Conservation (phyloP, 768 basidiomycete genomes). For the Rhizopogon roseolus region DNA sequence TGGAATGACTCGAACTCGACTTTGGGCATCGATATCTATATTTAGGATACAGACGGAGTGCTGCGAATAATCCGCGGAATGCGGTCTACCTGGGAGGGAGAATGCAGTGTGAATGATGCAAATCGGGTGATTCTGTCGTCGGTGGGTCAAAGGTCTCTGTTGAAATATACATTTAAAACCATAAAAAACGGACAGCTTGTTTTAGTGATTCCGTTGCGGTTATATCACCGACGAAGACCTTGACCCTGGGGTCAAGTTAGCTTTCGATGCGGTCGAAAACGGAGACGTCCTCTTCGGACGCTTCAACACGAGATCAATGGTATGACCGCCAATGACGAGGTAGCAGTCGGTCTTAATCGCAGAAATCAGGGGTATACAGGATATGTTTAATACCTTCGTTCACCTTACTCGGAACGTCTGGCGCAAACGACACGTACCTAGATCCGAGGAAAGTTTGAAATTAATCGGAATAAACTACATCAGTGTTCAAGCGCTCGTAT, state of each 20-base stretch:
- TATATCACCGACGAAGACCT: constrained; percentile 47
- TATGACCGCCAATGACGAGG: constrained; percentile 50
- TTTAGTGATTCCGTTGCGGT: constrained; percentile 35
- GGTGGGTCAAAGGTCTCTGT: too few relatives aligned
- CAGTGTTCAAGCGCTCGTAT: too few relatives aligned
- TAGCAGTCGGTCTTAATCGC: constrained; percentile 28
- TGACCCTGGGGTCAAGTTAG: constrained; percentile 27
- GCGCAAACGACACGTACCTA: too few relatives aligned
- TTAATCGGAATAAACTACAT: too few relatives aligned
- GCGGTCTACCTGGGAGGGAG: constrained; percentile 33
- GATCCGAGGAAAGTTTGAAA: too few relatives aligned
- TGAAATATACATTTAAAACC: neutral
- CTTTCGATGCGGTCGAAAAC: constrained; percentile 47
- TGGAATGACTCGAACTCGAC: too few relatives aligned
- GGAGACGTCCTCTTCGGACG: constrained; percentile 34
- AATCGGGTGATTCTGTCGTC: constrained; percentile 29
- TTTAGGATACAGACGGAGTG: too few relatives aligned
- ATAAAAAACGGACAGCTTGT: constrained; percentile 30
- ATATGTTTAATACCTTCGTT: too few relatives aligned
- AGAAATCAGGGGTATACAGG: neutral
- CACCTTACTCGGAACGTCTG: too few relatives aligned
- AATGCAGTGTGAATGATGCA: constrained; percentile 53
- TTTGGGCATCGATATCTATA: too few relatives aligned
- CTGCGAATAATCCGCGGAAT: too few relatives aligned
- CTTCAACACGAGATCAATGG: constrained; percentile 43